Conservation (phyloP, 495 filamentous ascomycete genomes). For the Haplographium delicatum region DNA sequence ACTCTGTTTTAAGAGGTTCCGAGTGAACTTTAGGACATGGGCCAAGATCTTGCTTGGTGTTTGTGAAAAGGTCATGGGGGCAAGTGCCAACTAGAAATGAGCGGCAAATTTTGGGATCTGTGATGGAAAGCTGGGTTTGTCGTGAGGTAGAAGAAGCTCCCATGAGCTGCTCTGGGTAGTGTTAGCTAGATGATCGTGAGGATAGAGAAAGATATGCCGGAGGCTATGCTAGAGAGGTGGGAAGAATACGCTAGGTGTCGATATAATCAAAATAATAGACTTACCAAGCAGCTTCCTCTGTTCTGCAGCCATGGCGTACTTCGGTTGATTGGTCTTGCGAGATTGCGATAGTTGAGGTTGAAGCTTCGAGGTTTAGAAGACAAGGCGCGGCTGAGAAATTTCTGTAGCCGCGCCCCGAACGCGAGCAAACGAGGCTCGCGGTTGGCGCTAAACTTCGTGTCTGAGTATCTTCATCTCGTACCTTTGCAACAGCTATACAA, state of each 20-base stretch:
- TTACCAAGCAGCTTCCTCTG: constrained; percentile 91
- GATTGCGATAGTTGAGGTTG: constrained; percentile 3
- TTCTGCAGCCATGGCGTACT: constrained; percentile 96
- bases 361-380: not conserved
- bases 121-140: constrained; percentile 75
- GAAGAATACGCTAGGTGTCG: too few relatives aligned
- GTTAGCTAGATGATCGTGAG: constrained; percentile 8
- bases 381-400: constrained; percentile 17
- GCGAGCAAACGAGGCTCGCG: constrained; percentile 9
- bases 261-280: constrained; percentile 8
- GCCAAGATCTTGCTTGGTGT: constrained; percentile 97
- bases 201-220: not conserved
- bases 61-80: constrained; percentile 98
- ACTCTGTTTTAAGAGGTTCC: constrained; percentile 82
- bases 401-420: constrained; percentile 16
- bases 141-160: constrained; percentile 64
- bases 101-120: constrained; percentile 90
- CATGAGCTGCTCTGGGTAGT: constrained; percentile 69
- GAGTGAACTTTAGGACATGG: constrained; percentile 87
- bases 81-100: constrained; percentile 93
- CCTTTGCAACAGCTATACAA: not conserved
- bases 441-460: too few relatives aligned
- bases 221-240: too few relatives aligned
- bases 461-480: too few relatives aligned
- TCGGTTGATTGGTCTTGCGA: constrained; percentile 19